phyloP scores from a whole-genome alignment of 1,139 yeast genomes.

The Petasospora fabianii region DNA sequence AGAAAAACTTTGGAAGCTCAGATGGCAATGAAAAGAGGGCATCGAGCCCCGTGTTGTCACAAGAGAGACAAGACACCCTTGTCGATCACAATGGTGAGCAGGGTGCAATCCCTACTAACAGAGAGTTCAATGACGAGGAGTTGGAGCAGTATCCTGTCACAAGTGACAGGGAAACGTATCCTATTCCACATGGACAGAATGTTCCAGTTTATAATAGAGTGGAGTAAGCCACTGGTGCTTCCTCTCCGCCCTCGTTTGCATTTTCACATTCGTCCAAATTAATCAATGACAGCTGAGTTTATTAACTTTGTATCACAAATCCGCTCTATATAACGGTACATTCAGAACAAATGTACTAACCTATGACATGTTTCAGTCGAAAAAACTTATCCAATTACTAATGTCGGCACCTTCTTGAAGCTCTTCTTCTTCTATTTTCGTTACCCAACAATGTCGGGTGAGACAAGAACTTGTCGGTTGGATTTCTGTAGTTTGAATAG shows the following conservation, averaged over 20 bases:
- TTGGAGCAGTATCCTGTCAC: conserved; percentile 22
- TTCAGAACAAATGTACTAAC: too few species aligned
- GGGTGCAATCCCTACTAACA: conserved; percentile 1
- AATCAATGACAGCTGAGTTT: not conserved
- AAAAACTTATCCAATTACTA: too few species aligned
- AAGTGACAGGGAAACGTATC: conserved; percentile 16
- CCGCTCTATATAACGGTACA: too few species aligned
- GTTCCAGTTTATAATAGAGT: conserved; percentile 13
- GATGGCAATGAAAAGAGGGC: conserved; percentile 3
- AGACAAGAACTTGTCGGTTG: too few species aligned
- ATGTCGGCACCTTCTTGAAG: too few species aligned
- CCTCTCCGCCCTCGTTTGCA: not conserved
- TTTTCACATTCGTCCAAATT: not conserved
- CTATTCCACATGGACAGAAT: conserved; percentile 24
- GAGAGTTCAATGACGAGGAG: conserved; percentile 25
- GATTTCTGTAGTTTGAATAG: too few species aligned
- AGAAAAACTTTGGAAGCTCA: conserved; percentile 15
- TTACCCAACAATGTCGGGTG: too few species aligned
- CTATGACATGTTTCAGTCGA: too few species aligned
- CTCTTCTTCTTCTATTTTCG: too few species aligned
- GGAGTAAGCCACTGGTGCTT: too few species aligned
- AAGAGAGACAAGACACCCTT: conserved; percentile 5
- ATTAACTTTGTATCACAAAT: too few species aligned
- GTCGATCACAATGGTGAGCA: conserved; percentile 4
- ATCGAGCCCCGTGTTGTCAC: conserved; percentile 1